A percentile compares a stretch with the other conserved stretches of the same genome.
Evolutionary conservation across 2,329 filamentous ascomycete species (phyloP).

Genomic region (Pestalotiopsis sp.): DNA sequence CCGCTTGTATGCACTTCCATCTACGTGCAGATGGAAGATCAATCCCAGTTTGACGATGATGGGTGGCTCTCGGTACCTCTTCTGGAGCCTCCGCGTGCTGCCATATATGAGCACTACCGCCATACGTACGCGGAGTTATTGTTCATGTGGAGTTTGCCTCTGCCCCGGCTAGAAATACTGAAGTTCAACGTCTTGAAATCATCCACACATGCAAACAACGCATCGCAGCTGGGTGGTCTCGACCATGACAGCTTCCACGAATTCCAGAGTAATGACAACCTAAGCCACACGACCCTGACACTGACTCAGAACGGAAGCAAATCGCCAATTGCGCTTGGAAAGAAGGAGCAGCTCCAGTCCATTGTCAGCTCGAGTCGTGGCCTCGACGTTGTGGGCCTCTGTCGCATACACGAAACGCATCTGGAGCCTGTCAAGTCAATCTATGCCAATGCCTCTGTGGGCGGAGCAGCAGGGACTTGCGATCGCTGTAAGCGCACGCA

Average conservation of each 20-base stretch:
- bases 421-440: constrained; percentile 61
- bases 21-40: constrained; percentile 60
- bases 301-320: constrained; percentile 41
- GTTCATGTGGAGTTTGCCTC: constrained; percentile 66
- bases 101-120: constrained; percentile 62
- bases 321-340: constrained; percentile 59
- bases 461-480: constrained; percentile 44
- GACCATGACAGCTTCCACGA: constrained; percentile 39
- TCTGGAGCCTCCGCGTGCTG: constrained; percentile 52
- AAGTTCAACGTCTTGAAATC: constrained; percentile 69
- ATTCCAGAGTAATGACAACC: constrained; percentile 35
- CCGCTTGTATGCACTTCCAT: constrained; percentile 55
- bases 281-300: constrained; percentile 35
- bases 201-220: constrained; percentile 35
- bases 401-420: constrained; percentile 64
- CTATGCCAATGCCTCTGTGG: constrained; percentile 43
- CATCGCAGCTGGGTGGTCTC: constrained; percentile 24
- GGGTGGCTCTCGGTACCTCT: constrained; percentile 65
- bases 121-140: constrained; percentile 71
- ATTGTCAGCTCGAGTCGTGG: constrained; percentile 57
- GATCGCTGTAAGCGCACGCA: constrained; percentile 57
- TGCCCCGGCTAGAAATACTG: constrained; percentile 67
- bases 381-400: constrained; percentile 66
- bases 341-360: constrained; percentile 54
- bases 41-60: constrained; percentile 70